A percentile compares a stretch with the other conserved stretches of the same genome.
Conservation (phyloP, 1,139 yeast species). For the Schwanniomyces etchellsii region DNA sequence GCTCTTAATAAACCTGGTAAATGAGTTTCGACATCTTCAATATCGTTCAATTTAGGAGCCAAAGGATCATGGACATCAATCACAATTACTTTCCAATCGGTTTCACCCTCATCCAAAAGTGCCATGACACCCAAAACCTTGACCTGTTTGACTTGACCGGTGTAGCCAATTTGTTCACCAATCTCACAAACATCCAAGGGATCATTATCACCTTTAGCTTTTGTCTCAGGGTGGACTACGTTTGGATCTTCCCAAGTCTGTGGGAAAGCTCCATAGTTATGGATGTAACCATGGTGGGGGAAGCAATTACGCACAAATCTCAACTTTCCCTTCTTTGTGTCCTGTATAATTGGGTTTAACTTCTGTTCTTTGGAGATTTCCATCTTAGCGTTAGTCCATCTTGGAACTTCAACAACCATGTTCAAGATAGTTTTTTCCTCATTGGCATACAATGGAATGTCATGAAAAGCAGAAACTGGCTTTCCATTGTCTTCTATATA, state of each 20-base stretch:
- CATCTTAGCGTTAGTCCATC: slow-evolving; percentile 93
- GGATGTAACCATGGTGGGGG: slow-evolving; percentile 95
- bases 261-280: slow-evolving; percentile 91
- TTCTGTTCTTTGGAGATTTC: slow-evolving; percentile 73
- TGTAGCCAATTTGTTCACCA: slow-evolving; percentile 62
- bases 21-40: slow-evolving; percentile 73
- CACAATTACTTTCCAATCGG: slow-evolving; percentile 94
- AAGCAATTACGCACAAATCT: slow-evolving; percentile 86
- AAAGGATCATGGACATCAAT: slow-evolving; percentile 80
- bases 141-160: slow-evolving; percentile 77
- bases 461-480: slow-evolving; percentile 64
- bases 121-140: slow-evolving; percentile 93
- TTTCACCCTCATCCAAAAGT: slow-evolving; percentile 92
- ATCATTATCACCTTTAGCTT: slow-evolving; percentile 89
- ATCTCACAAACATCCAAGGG: slow-evolving; percentile 96
- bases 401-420: slow-evolving; percentile 92
- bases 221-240: slow-evolving; percentile 63
- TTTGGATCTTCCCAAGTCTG: slow-evolving; percentile 87
- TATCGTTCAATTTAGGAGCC: slow-evolving; percentile 67
- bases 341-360: slow-evolving; percentile 90
- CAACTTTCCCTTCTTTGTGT: slow-evolving; percentile 83
- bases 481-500: slow-evolving; percentile 48
- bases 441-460: slow-evolving; percentile 73
- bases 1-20: slow-evolving; percentile 85
- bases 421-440: slow-evolving; percentile 60